Evolutionary conservation across 805 yeast species (phyloP).

Genomic region (Saccharomyces eubayanus): DNA sequence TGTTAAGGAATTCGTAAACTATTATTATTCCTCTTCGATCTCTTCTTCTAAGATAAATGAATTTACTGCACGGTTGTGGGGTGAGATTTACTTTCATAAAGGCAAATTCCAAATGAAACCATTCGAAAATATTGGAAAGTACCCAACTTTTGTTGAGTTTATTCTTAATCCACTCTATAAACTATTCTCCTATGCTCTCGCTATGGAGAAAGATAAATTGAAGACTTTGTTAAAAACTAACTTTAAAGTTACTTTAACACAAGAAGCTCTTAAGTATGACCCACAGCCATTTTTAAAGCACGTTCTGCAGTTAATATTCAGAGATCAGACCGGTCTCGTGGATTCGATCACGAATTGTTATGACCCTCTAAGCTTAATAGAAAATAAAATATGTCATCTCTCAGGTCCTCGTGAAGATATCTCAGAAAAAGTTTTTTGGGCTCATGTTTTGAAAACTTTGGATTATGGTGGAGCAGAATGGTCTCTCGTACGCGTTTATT

Average conservation of each 20-base stretch:
- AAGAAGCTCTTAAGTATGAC: constrained; percentile 41
- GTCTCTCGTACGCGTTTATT: constrained; percentile 50
- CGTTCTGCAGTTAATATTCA: constrained; percentile 50
- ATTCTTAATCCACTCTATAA: constrained; percentile 78
- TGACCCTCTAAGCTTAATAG: constrained; percentile 31
- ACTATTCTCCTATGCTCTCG: constrained; percentile 50
- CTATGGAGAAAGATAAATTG: constrained; percentile 41
- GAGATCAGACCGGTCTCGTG: constrained; percentile 43
- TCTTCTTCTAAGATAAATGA: constrained; percentile 29
- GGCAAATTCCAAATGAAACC: constrained; percentile 38
- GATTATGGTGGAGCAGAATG: constrained; percentile 48
- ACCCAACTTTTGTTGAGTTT: constrained; percentile 51
- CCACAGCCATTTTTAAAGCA: constrained; percentile 49
- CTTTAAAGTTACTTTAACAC: constrained; percentile 39
- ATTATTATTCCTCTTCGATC: constrained; percentile 37
- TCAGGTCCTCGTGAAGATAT: constrained; percentile 8
- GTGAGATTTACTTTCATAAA: constrained; percentile 46
- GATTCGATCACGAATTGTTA: constrained; percentile 28
- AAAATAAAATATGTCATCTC: constrained; percentile 11
- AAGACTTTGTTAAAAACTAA: constrained; percentile 38
- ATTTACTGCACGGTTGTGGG: constrained; percentile 65
- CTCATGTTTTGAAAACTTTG: constrained; percentile 50
- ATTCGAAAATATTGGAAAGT: constrained; percentile 4
- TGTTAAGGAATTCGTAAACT: constrained; percentile 51
- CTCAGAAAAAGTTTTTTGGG: constrained; percentile 23